Conservation (phyloP, 305 asterid species). For the Solanum aculeatissimum region DNA sequence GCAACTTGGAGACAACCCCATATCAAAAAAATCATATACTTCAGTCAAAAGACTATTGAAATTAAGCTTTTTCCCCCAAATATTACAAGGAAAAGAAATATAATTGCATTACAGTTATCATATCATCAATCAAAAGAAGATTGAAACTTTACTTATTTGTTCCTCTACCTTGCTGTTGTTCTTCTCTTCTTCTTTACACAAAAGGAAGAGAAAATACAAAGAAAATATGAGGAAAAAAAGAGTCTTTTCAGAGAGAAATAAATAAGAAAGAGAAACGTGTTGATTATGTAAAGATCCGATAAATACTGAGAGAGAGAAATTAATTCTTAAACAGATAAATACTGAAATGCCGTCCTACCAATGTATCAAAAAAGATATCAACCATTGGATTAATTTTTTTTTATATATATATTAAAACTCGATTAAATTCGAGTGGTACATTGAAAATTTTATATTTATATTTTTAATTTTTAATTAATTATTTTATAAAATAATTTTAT, state of each 20-base stretch:
- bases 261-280: neutral
- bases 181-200: neutral
- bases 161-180: neutral
- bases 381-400: too few relatives aligned
- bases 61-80: neutral
- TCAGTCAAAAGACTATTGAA: neutral
- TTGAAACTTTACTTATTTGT: neutral
- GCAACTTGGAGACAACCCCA: neutral
- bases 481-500: too few relatives aligned
- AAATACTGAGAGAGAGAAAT: neutral
- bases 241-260: neutral
- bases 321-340: neutral
- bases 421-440: too few relatives aligned
- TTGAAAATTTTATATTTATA: too few relatives aligned
- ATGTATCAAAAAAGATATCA: neutral
- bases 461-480: too few relatives aligned
- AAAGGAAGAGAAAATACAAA: neutral
- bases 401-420: too few relatives aligned
- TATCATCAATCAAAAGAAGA: neutral
- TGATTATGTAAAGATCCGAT: neutral
- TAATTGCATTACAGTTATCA: neutral
- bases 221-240: neutral
- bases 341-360: constrained; percentile 1
- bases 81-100: neutral
- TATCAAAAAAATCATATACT: neutral